Conservation (phyloP, 1,284 basidiomycete species). For the Pseudozyma thailandica region DNA sequence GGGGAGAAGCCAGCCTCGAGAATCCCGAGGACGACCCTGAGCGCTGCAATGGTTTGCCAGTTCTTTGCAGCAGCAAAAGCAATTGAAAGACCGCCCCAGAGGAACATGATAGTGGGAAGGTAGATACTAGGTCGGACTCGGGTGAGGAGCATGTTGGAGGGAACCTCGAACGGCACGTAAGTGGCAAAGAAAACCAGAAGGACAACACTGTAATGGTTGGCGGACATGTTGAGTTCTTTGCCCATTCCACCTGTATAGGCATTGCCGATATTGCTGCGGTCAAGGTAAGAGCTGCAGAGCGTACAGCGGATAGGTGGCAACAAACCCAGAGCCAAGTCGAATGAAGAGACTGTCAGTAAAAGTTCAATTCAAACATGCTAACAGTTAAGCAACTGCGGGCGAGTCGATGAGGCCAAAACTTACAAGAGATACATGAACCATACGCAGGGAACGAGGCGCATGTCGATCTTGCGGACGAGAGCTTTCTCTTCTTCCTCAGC, state of each 20-base stretch:
- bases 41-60: slow-evolving; percentile 19
- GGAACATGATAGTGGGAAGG: slow-evolving; percentile 49
- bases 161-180: slow-evolving; percentile 39
- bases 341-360: neutral
- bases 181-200: slow-evolving; percentile 41
- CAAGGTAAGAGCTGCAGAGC: slow-evolving; percentile 20
- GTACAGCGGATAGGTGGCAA: too few species aligned
- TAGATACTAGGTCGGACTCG: slow-evolving; percentile 41
- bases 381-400: neutral
- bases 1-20: slow-evolving; percentile 51
- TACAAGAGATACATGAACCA: slow-evolving; percentile 67
- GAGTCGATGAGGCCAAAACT: neutral
- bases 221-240: slow-evolving; percentile 27
- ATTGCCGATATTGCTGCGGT: slow-evolving; percentile 38
- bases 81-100: slow-evolving; percentile 51
- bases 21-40: slow-evolving; percentile 33
- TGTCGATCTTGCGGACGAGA: slow-evolving; percentile 69
- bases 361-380: too few species aligned
- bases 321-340: too few species aligned
- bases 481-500: slow-evolving; percentile 62
- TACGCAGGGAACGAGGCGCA: slow-evolving; percentile 66
- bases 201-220: slow-evolving; percentile 24
- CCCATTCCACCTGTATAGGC: slow-evolving; percentile 27
- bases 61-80: slow-evolving; percentile 18
- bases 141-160: slow-evolving; percentile 46